Evolutionary conservation across 192 early-diverging fungal species (phyloP).

Genomic region (Haplosporangium gracile): DNA sequence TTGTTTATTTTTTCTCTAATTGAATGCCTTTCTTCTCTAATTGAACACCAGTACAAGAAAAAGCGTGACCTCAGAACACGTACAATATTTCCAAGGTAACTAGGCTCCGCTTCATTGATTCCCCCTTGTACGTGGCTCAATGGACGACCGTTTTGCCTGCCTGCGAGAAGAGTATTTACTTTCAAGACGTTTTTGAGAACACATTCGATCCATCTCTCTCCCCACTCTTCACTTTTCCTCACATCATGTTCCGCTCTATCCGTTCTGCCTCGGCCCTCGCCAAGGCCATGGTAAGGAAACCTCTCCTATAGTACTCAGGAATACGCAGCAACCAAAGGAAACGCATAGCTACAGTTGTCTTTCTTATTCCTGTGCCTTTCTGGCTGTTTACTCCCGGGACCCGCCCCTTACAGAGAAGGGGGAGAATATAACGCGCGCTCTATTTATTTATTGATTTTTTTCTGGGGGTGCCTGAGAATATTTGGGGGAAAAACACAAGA

Average conservation of each 20-base stretch:
- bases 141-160: neutral
- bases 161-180: neutral
- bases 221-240: constrained; percentile 4
- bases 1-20: constrained; percentile 5
- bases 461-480: constrained; percentile 29
- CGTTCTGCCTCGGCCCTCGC: constrained; percentile 40
- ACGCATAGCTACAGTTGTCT: neutral
- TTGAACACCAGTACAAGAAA: neutral
- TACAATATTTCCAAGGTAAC: neutral
- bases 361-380: neutral
- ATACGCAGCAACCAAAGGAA: neutral
- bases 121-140: neutral
- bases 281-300: constrained; percentile 43
- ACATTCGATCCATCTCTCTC: constrained; percentile 12
- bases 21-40: neutral
- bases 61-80: constrained; percentile 5
- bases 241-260: constrained; percentile 46
- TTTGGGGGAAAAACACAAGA: constrained; percentile 5
- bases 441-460: constrained; percentile 11
- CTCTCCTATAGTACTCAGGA: neutral
- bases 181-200: neutral
- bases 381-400: neutral
- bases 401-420: neutral
- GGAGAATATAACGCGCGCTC: constrained; percentile 1
- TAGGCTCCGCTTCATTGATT: neutral